Conservation (phyloP, 148 eudicot species). For the Cornus suecica region DNA sequence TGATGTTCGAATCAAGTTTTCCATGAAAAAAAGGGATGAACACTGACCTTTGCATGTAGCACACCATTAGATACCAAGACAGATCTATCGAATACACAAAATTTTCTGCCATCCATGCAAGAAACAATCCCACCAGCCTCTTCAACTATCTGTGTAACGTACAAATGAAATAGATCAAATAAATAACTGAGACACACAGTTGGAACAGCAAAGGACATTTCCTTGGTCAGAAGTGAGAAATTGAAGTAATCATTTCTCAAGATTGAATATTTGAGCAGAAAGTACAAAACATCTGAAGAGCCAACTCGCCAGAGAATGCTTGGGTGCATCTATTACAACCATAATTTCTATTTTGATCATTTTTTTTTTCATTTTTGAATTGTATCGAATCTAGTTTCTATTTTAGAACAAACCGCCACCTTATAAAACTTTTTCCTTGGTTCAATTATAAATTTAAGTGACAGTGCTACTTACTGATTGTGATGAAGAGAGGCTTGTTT, state of each 20-base stretch:
- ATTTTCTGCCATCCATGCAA: constrained; percentile 87
- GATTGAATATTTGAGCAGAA: neutral
- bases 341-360: no score
- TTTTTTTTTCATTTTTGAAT: no score
- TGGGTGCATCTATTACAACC: no score
- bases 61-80: constrained; percentile 83
- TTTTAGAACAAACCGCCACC: no score
- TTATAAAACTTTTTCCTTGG: no score
- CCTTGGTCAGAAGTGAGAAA: neutral
- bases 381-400: no score
- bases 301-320: no score
- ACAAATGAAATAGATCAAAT: neutral
- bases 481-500: no score
- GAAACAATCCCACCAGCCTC: constrained; percentile 96
- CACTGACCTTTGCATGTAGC: constrained; percentile 72
- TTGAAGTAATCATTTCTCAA: neutral
- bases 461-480: no score
- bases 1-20: neutral
- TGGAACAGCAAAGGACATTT: neutral
- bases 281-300: no score
- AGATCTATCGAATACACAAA: constrained; percentile 87
- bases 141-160: constrained; percentile 78
- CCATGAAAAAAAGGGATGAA: neutral
- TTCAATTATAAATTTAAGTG: no score
- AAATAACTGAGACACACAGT: neutral